phyloP scores from a whole-genome alignment of 2,329 filamentous ascomycete species.

The Helicocarpus griseus region DNA sequence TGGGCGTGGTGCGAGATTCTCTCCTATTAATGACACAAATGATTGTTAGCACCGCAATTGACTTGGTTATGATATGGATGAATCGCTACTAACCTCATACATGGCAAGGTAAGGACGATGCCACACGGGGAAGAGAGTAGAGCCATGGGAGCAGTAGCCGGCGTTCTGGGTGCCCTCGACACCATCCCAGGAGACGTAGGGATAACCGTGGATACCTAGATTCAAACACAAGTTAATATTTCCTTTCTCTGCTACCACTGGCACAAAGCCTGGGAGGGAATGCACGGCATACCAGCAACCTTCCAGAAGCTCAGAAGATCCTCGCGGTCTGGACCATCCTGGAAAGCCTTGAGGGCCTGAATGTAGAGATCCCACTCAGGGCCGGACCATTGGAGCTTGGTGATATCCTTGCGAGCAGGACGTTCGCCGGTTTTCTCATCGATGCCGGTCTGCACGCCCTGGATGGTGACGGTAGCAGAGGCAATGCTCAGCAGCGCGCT shows the following conservation, averaged over 20 bases:
- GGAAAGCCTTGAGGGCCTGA: constrained; percentile 63
- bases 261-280: no score
- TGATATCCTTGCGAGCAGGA: constrained; percentile 54
- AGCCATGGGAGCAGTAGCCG: constrained; percentile 70
- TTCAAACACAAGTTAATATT: neutral
- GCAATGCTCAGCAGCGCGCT: neutral
- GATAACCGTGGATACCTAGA: constrained; percentile 70
- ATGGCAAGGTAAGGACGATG: constrained; percentile 69
- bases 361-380: constrained; percentile 65
- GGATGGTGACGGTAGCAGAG: constrained; percentile 15
- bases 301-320: constrained; percentile 66
- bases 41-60: neutral
- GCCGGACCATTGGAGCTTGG: constrained; percentile 52
- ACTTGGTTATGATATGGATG: neutral
- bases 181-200: constrained; percentile 50
- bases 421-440: constrained; percentile 20
- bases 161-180: constrained; percentile 41
- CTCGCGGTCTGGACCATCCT: constrained; percentile 55
- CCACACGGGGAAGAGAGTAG: constrained; percentile 70
- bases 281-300: constrained; percentile 54
- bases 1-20: constrained; percentile 30
- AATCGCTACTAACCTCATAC: constrained; percentile 39
- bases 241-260: neutral
- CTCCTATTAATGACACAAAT: constrained; percentile 22
- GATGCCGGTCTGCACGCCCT: constrained; percentile 19